Evolutionary conservation across 495 filamentous ascomycete genomes (phyloP), one percentile per base, ranked within the genome.

Genomic region (Rusavskia elegans): DNA sequence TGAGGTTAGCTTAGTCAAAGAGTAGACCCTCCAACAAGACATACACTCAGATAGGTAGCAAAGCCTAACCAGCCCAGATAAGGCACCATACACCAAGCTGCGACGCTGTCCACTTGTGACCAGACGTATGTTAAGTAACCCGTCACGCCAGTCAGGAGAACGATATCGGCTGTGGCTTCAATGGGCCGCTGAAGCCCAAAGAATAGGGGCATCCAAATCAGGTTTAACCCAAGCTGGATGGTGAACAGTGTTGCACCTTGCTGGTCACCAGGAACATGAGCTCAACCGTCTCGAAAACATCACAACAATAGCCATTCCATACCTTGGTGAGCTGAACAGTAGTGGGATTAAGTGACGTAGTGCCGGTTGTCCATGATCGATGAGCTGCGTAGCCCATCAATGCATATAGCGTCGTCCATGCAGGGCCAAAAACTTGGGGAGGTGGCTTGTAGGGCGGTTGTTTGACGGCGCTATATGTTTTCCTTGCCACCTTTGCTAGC

Each of bases 151-250:
- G 79, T 74, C 11, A 96, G 68, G 1, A 81, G 74, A 2, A 84
- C 68, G 46, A 93, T 81, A 68, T 96, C 85, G 5, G 73, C 76
- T 9, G 88, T 75, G 1, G 88, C 89, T 61, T 79, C 76, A 52
- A 80, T 74, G 3, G 87, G 85, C 23, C 77, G 74, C 38, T 78
- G 75, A 32, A 83, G 57, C 1, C 75, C 73, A 62, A 94, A 95
- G 74, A 96, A 97, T 9, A 95, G 75, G 1, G 90, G 90, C 87
- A 92, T 95, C 87, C 86, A 97, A 45, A 83, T 63, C 19, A 92
- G 68, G 63, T 96, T 95, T 14, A 95, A 66, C 19, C 71, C 82
- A 9, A 96, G 81, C 62, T 95, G 89, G 44, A 82, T 77, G 6
- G 82, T 84, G 71, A 94, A 96, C 16, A 94, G 73, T 0, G 82